Evolutionary conservation across 2,329 filamentous ascomycete genomes (phyloP).

Genomic region (Microascus cirrosus): DNA sequence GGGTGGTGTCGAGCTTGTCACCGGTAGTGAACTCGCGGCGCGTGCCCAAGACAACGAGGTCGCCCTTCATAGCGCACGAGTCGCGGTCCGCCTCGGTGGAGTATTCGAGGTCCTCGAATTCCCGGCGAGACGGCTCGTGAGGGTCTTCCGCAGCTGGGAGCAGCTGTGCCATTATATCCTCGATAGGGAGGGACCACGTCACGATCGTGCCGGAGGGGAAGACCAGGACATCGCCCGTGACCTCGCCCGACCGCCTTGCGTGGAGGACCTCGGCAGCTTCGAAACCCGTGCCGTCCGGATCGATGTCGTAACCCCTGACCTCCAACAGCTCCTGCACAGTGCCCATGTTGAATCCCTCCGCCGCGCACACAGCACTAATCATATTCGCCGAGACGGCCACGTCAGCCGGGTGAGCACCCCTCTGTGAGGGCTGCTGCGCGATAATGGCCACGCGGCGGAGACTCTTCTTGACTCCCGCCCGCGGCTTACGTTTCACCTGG

Average conservation of each 20-base stretch:
- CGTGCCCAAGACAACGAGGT: conserved; percentile 82
- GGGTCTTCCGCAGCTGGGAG: conserved; percentile 65
- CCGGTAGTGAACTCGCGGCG: conserved; percentile 27
- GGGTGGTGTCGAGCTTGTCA: conserved; percentile 41
- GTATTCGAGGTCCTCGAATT: conserved; percentile 87
- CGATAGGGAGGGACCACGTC: conserved; percentile 75
- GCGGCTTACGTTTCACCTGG: conserved; percentile 32
- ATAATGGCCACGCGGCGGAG: conserved; percentile 78
- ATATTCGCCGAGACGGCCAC: conserved; percentile 24
- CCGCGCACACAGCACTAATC: conserved; percentile 50
- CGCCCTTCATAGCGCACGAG: conserved; percentile 68
- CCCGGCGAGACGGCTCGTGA: conserved; percentile 56
- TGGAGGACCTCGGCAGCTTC: conserved; percentile 53
- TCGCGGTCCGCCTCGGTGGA: conserved; percentile 63
- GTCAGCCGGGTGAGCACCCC: conserved; percentile 4
- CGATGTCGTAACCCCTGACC: conserved; percentile 48
- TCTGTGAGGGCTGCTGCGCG: conserved; percentile 46
- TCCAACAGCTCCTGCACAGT: conserved; percentile 44
- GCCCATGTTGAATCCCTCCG: conserved; percentile 54
- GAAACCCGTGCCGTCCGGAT: conserved; percentile 50
- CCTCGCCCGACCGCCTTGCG: conserved; percentile 40
- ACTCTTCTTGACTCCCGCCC: conserved; percentile 52
- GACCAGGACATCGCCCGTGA: conserved; percentile 85
- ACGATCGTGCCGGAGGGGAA: conserved; percentile 93
- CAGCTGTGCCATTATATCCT: conserved; percentile 63